Evolutionary conservation across 805 yeast genomes (phyloP).

Genomic region (Ogataea chonburiensis): DNA sequence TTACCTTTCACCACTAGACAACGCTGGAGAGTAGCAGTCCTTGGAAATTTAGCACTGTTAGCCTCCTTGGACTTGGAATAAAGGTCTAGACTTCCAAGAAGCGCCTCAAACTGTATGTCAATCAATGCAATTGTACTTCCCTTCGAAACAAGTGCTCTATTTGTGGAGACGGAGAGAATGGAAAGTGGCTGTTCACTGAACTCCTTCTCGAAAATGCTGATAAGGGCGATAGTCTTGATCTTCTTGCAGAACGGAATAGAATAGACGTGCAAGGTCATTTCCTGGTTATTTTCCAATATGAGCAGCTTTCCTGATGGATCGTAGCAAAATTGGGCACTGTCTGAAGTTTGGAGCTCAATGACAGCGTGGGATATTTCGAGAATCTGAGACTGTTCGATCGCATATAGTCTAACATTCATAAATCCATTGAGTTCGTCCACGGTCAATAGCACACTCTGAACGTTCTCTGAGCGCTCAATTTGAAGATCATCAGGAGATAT

Average conservation of each 20-base stretch:
- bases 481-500: conserved; percentile 27
- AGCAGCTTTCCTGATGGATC: conserved; percentile 34
- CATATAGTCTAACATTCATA: conserved; percentile 27
- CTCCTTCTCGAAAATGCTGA: conserved; percentile 28
- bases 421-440: conserved; percentile 22
- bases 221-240: conserved; percentile 28
- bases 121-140: conserved; percentile 42
- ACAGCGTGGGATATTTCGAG: conserved; percentile 31
- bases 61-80: conserved; percentile 30
- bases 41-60: conserved; percentile 24
- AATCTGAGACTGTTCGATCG: conserved; percentile 28
- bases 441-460: conserved; percentile 24
- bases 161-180: conserved; percentile 41
- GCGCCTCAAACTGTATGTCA: conserved; percentile 44
- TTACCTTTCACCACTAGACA: conserved; percentile 42
- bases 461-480: conserved; percentile 22
- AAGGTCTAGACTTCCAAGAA: conserved; percentile 32
- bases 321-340: conserved; percentile 22
- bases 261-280: conserved; percentile 23
- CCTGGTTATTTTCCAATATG: conserved; percentile 20
- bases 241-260: conserved; percentile 35
- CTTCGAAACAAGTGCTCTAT: conserved; percentile 45
- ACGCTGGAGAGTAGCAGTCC: conserved; percentile 31
- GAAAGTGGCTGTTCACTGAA: conserved; percentile 32
- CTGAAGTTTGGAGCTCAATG: conserved; percentile 21